Evolutionary conservation across 805 yeast species (phyloP), one percentile per base, ranked within the genome.

Genomic region (Kazachstania viticola): DNA sequence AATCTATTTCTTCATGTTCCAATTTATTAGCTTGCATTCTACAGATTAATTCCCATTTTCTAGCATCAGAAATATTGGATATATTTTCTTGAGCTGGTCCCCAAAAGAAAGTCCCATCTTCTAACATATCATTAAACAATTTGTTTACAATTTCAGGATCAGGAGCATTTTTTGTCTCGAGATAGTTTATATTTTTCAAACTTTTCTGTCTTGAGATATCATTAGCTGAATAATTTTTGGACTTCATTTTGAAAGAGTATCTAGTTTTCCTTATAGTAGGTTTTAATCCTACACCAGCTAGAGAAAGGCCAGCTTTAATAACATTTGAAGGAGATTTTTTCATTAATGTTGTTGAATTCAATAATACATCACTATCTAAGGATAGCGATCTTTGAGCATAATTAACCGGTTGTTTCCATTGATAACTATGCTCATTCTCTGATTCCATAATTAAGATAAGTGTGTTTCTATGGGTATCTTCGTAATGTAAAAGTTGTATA

Each of bases 31-130:
- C 27, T 18, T 36, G 39, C 15, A 45, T 40, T 25, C 41, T 48
- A 33, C 54, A 48, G 9, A 53, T 37, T 18, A 53, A 37, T 14
- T 46, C 51, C 56, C 57, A 51, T 38, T 53, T 53, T 27, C 57
- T 44, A 22, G 36, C 36, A 21, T 31, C 30, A 3, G 56, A 44
- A 9, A 49, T 38, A 25, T 28, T 37, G 22, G 41, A 37, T 22
- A 49, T 30, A 29, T 45, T 46, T 13, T 39, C 35, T 13, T 43
- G 40, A 4, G 55, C 50, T 14, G 48, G 44, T 13, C 45, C 46
- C 47, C 56, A 51, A 27, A 46, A 48, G 33, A 45, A 47, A 2
- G 44, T 42, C 21, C 48, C 44, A 36, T 43, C 46, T 17, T 45
- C 33, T 27, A 51, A 29, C 18, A 51, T 25, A 3, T 39, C 35